phyloP scores from a whole-genome alignment of 192 early-diverging fungal genomes.

The Linnemannia schmuckeri region DNA sequence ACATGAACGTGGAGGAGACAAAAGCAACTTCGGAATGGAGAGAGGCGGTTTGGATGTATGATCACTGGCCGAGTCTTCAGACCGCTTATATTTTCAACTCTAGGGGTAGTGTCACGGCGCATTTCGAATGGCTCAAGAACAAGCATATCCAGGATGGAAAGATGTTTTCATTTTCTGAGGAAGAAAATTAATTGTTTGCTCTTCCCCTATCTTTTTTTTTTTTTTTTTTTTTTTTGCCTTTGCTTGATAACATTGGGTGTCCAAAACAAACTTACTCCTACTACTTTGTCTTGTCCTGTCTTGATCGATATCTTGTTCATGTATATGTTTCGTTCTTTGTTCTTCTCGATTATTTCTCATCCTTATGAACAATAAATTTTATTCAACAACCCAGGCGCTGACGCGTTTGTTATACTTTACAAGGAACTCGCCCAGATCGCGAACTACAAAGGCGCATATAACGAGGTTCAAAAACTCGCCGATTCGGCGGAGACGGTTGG shows the following conservation, averaged over 20 bases:
- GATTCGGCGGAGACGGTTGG: constrained; percentile 36
- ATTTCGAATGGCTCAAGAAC: not conserved
- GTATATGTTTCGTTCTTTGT: too few species aligned
- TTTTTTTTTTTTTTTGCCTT: not conserved
- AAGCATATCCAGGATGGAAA: not conserved
- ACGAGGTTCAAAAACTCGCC: constrained; percentile 57
- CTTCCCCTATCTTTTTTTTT: constrained; percentile 14
- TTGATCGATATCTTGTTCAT: not conserved
- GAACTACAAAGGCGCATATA: constrained; percentile 59
- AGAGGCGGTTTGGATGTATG: not conserved
- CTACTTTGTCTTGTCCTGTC: not conserved
- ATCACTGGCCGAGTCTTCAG: not conserved
- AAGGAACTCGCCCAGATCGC: constrained; percentile 54
- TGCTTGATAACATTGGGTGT: not conserved
- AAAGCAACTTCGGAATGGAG: not conserved
- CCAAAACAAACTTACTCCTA: not conserved
- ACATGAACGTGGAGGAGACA: not conserved
- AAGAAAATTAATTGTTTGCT: not conserved
- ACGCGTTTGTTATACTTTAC: constrained; percentile 58
- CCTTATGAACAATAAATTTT: not conserved
- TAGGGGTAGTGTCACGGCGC: not conserved
- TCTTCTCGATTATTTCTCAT: not conserved
- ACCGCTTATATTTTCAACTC: not conserved
- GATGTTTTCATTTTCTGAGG: not conserved
- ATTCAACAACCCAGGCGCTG: constrained; percentile 36